Base-by-base conservation (phyloP, 768 basidiomycete species). In the Hemileccinum rubropunctum region DNA sequence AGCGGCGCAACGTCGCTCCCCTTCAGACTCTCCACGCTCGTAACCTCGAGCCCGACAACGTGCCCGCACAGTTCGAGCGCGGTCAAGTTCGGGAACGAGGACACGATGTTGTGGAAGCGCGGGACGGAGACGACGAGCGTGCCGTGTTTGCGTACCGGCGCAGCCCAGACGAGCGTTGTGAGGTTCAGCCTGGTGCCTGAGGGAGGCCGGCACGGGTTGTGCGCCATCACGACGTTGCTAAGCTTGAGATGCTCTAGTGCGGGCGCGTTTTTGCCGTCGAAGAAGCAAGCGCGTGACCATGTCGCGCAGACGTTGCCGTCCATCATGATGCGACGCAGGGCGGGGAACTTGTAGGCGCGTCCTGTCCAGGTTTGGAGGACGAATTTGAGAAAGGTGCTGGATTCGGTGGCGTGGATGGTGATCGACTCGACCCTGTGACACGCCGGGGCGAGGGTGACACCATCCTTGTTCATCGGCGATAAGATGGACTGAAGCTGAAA, bases 141-240 rank as follows among this genome's bases (percentile, higher is more conserved):
- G 8, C 52, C 52, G 2, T 40, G 23, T 3, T 40, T 28, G 33
- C 48, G 42, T 2, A 8, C 13, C 3, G 61, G 52, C 9, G 61
- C 58, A 4, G 50, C 27, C 58, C 61, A 62, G 9, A 63, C 61
- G 15, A 62, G 58, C n/a, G 52, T 62, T 17, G 60, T 62, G 27
- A 62, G 30, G 33, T 53, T 60, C 27, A 41, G 23, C 6, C 58
- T 48, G 3, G 23, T 33, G 17, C 48, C 61, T 54, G 49, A 62
- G 1, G 50, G 33, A 5, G 57, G 50, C 20, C 41, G 47, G 32
- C 28, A 23, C 11, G 30, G 23, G 18, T 56, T 8, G 28, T 47
- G 34, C 20, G 58, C 43, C n/a, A 62, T 43, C 27, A 49, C 52
- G 27, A 60, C 45, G 43, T 62, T 62, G 38, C 17, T 48, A n/a